Conservation (phyloP, 106 monocot genomes). For the Platanthera guangdongensis region DNA sequence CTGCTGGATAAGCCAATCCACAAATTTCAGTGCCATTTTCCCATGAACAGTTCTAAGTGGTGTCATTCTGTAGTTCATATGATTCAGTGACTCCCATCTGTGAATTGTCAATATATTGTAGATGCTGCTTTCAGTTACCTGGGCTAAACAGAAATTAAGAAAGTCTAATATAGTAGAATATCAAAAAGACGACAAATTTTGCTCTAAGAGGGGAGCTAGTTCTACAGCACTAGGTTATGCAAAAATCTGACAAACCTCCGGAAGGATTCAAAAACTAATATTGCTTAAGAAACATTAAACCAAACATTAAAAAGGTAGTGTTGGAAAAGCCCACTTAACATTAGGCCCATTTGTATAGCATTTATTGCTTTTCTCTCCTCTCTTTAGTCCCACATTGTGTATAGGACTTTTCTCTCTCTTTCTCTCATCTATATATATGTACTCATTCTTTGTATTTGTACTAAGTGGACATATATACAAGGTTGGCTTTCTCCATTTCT, state of each 20-base stretch:
- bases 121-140: conserved; percentile 22
- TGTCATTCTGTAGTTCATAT: conserved; percentile 32
- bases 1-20: conserved; percentile 30
- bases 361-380: no score
- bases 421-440: no score
- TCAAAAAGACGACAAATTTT: background rate
- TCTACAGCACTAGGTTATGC: background rate
- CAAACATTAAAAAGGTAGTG: no score
- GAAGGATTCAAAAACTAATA: background rate
- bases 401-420: no score
- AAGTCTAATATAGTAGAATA: background rate
- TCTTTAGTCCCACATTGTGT: no score
- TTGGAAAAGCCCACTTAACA: no score
- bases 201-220: background rate
- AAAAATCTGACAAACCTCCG: background rate
- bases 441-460: no score
- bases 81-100: conserved; percentile 53
- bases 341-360: no score
- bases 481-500: no score
- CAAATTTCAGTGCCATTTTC: conserved; percentile 20
- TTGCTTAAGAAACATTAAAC: background rate
- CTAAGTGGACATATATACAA: no score
- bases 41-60: conserved; percentile 37
- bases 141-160: conserved; percentile 7
- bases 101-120: conserved; percentile 23